Base-by-base conservation (phyloP, 129 eudicot genomes). In the Rutidosis leptorrhynchoides region DNA sequence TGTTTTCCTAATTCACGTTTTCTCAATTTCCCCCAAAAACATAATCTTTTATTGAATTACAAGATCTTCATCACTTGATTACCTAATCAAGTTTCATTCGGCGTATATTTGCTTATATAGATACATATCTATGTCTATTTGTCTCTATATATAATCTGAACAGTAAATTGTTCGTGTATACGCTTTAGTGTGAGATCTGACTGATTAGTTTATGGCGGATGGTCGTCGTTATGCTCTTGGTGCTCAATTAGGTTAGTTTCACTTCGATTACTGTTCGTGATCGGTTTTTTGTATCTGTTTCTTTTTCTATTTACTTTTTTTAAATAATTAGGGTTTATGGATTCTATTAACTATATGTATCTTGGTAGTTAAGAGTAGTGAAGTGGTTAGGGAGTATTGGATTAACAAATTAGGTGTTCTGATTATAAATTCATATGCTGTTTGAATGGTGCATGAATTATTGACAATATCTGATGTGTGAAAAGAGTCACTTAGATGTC, bases 211-310 rank as follows among this genome's bases (percentile, higher is more conserved):
- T 42, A 86, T 83, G 94, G 84, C 94, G 63, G 89, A 83, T 19
- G 69, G 70, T 73, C 77, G 86, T 65, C 86, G 88, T 24, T 80
- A 80, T 54, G 89, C 77, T 2, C 89, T 86, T 74, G 78, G 80
- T 73, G 83, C 94, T 78, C 94, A 83, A 61, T 75, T 86, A 64
- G 94, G 94, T 86, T 32, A 77, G 67, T 55, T 74, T 65, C 57
- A 46, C 55, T 65, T 59, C 45, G 26, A 35, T 28, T 30, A 14
- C 35, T 62, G 69, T 2, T 37, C 61, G 17, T 67, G 2, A 61
- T 28, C 58, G 15, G 2, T 55, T 30, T 62, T 37, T 55, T 42
- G 27, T 25, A 15, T 35, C 35, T 19, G 15, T 2, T 24, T 54
- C 23, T 17, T 42, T 48, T 42, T 40, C 24, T 8, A 17, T 53